Base-by-base conservation (phyloP, 192 early-diverging fungal species). In the Coemansia sp. region DNA sequence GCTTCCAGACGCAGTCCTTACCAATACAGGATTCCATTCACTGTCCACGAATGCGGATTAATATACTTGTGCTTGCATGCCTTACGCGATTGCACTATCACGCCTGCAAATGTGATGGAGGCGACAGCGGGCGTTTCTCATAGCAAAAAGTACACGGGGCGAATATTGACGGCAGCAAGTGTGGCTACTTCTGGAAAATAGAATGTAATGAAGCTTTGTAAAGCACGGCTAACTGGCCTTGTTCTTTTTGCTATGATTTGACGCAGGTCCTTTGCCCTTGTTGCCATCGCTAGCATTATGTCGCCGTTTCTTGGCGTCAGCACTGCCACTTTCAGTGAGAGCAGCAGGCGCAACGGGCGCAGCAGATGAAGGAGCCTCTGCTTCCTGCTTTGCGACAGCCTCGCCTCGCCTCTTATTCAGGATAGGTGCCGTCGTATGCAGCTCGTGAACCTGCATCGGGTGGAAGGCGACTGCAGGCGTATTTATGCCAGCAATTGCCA, bases 391-490 rank as follows among this genome's bases (percentile, higher is more conserved):
- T 37, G 41, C 62, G 32, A 35, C 38, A 22, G 58, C 59, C 3
- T 22, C 1, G 2, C 24, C 29, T 41, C 24, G 46, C 59, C 39
- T 56, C 53, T 71, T 71, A 17, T 47, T 46, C 45, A 35, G 19
- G 7, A 65, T 35, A 6, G 77, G 77, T 41, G 77, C 77, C n/a
- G 68, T 65, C 3, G 77, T 80, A 38, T 71, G 77, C 58, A 80
- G 45, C 36, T 80, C 77, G 25, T 65, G 72, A 35, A 75, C 68
- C 4, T 47, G 24, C 78, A 81, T 71, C 24, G 60, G 72, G 3
- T 66, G 53, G 11, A 75, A 20, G 17, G 17, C 24, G 37, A 27
- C 53, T 12, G 24, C 12, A 17, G 54, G 40, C 6, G 3, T 5
- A 24, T 11, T 35, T 36, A 37, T 14, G 32, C 22, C 27, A 7